A percentile compares a stretch with the other conserved stretches of the same genome.
phyloP scores from a whole-genome alignment of 306 rosid genomes.

The Prunus armeniaca region DNA sequence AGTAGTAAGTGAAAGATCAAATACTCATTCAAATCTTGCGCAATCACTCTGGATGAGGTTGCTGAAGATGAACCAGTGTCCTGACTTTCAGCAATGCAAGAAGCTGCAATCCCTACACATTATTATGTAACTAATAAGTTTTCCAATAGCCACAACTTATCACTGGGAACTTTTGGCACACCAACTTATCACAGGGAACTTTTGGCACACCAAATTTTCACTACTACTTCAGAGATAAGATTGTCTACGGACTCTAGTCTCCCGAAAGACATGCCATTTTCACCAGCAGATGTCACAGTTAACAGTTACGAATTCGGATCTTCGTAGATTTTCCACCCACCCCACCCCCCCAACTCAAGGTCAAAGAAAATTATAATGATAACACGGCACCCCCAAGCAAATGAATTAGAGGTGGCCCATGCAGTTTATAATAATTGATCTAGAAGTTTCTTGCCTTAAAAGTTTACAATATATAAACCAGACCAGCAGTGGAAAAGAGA shows the following conservation, averaged over 20 bases:
- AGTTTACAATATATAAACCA: neutral
- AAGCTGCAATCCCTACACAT: constrained; percentile 42
- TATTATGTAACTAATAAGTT: constrained; percentile 11
- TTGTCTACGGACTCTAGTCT: neutral
- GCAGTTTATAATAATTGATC: neutral
- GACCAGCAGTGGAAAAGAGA: neutral
- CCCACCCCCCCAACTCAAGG: neutral
- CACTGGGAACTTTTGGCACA: neutral
- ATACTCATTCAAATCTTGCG: constrained; percentile 48
- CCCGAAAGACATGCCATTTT: constrained; percentile 3
- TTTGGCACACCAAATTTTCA: neutral
- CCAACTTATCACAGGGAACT: neutral
- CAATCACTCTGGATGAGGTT: constrained; percentile 39
- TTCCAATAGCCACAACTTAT: neutral
- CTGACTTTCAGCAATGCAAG: constrained; percentile 56
- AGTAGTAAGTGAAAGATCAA: neutral
- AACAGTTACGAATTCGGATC: neutral
- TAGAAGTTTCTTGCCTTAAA: neutral
- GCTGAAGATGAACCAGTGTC: constrained; percentile 53
- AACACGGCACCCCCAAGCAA: neutral
- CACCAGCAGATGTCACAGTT: constrained; percentile 6
- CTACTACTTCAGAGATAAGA: neutral
- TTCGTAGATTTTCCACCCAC: neutral
- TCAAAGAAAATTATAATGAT: neutral
- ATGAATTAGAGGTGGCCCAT: neutral